Evolutionary conservation across 306 rosid genomes (phyloP).

Genomic region (Sindora glabra): DNA sequence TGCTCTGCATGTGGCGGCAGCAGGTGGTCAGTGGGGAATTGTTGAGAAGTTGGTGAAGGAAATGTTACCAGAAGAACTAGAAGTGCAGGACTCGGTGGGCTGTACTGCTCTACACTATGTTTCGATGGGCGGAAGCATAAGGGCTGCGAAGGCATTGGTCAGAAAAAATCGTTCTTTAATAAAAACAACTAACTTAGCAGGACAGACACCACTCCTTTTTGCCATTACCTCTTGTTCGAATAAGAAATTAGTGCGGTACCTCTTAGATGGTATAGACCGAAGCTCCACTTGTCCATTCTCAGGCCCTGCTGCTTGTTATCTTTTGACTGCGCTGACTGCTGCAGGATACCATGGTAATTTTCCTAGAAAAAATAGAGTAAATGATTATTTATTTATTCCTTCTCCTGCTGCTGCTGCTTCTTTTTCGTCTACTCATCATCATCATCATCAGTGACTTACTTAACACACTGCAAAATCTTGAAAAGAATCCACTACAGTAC

Average conservation of each 20-base stretch:
- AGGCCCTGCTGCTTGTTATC: conserved; percentile 16
- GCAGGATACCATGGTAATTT: conserved; percentile 44
- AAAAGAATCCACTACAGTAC: too few species aligned
- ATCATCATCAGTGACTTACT: too few species aligned
- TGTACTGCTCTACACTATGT: conserved; percentile 41
- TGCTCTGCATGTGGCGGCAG: conserved; percentile 35
- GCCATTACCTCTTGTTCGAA: conserved; percentile 16
- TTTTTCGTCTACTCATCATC: too few species aligned
- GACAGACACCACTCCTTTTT: conserved; percentile 33
- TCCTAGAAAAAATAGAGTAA: too few species aligned
- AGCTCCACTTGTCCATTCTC: conserved; percentile 35
- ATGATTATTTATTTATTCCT: too few species aligned
- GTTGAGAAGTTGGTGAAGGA: conserved; percentile 27
- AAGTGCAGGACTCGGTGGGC: conserved; percentile 26
- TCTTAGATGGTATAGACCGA: conserved; percentile 37
- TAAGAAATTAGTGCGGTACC: conserved; percentile 47
- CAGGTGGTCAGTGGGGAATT: conserved; percentile 33
- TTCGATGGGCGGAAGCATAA: conserved; percentile 30
- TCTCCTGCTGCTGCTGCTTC: too few species aligned
- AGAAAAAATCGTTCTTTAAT: conserved; percentile 22
- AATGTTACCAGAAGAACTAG: conserved; percentile 17
- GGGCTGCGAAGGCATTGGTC: conserved; percentile 37
- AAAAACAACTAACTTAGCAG: conserved; percentile 16
- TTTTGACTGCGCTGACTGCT: conserved; percentile 35
- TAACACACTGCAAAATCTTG: too few species aligned